These are phyloP conservation scores for Sapria himalayana DNA, from an alignment of 345 rosid species.

Conservation along the genomic window DNA sequence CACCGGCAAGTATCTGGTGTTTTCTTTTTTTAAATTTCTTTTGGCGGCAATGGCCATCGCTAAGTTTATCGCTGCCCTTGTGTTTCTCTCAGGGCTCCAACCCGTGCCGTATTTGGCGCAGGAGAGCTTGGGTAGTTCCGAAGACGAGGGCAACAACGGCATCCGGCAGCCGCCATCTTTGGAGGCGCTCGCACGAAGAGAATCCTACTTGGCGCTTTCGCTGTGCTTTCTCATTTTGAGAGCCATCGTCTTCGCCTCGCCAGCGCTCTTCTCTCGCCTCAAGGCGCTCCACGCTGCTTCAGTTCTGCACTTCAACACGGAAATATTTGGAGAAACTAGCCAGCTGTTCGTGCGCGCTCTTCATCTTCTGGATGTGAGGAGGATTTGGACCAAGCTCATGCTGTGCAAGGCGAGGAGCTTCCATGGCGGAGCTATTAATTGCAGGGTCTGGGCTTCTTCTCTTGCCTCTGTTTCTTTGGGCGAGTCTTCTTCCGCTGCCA, in stretches of 20 bases:
- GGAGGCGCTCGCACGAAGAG: slow-evolving; percentile 24
- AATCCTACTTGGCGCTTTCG: slow-evolving; percentile 40
- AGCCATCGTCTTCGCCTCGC: slow-evolving; percentile 24
- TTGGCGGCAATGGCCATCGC: no score
- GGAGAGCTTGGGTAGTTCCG: slow-evolving; percentile 9
- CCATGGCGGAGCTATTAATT: slow-evolving; percentile 54
- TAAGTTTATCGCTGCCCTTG: no score
- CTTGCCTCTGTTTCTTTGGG: slow-evolving; percentile 78
- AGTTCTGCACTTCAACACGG: slow-evolving; percentile 53
- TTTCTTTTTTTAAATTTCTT: no score
- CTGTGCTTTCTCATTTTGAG: slow-evolving; percentile 31
- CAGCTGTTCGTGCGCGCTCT: slow-evolving; percentile 44
- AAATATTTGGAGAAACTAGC: slow-evolving; percentile 71
- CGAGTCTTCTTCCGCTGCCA: slow-evolving; percentile 35
- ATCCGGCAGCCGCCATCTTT: slow-evolving; percentile 16
- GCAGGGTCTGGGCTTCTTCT: slow-evolving; percentile 80
- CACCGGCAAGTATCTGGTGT: slow-evolving; percentile 42
- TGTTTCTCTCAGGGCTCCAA: slow-evolving; percentile 30
- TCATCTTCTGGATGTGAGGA: slow-evolving; percentile 62
- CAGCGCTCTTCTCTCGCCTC: slow-evolving; percentile 23
- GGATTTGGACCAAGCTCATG: slow-evolving; percentile 55
- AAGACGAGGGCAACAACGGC: no score
- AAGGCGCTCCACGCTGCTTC: slow-evolving; percentile 36
- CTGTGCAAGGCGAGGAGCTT: slow-evolving; percentile 58
- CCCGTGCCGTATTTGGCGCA: slow-evolving; percentile 29